Evolutionary conservation across 192 early-diverging fungal genomes (phyloP).

Genomic region (Bifiguratus adelaidae): DNA sequence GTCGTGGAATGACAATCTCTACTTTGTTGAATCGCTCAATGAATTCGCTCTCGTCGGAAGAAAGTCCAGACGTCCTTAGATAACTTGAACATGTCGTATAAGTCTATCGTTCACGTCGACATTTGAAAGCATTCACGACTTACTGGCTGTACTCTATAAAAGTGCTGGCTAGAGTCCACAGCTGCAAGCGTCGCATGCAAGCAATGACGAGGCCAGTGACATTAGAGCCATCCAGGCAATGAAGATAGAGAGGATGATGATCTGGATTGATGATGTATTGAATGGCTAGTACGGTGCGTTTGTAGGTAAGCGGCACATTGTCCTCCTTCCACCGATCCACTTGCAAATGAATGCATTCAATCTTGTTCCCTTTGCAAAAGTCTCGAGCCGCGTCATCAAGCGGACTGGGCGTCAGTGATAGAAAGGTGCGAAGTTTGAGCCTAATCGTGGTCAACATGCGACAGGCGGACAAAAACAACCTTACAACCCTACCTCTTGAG

Average conservation of each 20-base stretch:
- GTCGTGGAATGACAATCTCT: slow-evolving; percentile 46
- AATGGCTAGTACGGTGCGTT: slow-evolving; percentile 53
- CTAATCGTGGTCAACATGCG: slow-evolving; percentile 11
- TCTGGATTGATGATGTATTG: slow-evolving; percentile 30
- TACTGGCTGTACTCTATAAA: background rate
- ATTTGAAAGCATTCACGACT: no score
- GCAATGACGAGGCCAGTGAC: slow-evolving; percentile 78
- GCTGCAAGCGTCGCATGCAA: slow-evolving; percentile 83
- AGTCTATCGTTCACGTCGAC: no score
- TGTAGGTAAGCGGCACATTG: slow-evolving; percentile 72
- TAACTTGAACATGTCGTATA: no score
- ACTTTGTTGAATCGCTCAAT: slow-evolving; percentile 64
- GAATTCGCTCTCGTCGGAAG: slow-evolving; percentile 65
- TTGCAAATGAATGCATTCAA: slow-evolving; percentile 52
- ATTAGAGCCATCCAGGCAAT: slow-evolving; percentile 83
- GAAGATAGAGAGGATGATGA: slow-evolving; percentile 84
- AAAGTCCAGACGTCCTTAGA: slow-evolving; percentile 42
- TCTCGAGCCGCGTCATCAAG: slow-evolving; percentile 43
- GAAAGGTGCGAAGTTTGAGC: slow-evolving; percentile 65
- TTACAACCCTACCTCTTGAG: slow-evolving; percentile 46
- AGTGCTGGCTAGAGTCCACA: slow-evolving; percentile 59
- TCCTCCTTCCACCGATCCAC: slow-evolving; percentile 79
- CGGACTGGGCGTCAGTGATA: slow-evolving; percentile 75
- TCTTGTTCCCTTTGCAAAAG: slow-evolving; percentile 54
- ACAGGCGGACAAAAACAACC: background rate